Conservation (phyloP, 164 flowering plant genomes). For the Litsea cubeba region DNA sequence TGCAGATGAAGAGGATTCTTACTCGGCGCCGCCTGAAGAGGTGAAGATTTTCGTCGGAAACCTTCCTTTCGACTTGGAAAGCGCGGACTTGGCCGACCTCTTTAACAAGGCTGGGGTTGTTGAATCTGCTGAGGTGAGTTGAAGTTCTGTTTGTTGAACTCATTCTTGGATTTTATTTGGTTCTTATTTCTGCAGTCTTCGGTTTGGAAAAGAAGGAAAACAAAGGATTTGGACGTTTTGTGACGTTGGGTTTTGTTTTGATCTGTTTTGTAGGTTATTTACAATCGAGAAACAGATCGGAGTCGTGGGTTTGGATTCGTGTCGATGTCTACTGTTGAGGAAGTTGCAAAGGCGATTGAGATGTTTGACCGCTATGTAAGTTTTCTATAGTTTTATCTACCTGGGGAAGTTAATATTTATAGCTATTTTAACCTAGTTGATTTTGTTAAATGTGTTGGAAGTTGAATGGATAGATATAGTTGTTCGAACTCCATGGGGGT, state of each 20-base stretch:
- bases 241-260: slow-evolving; percentile 3
- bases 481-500: too few relatives aligned
- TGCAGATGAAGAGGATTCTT: too few relatives aligned
- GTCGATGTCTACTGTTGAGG: slow-evolving; percentile 60
- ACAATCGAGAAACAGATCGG: slow-evolving; percentile 44
- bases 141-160: background rate
- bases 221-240: slow-evolving; percentile 2
- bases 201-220: background rate
- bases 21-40: slow-evolving; percentile 41
- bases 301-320: slow-evolving; percentile 74
- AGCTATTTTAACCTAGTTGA: too few relatives aligned
- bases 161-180: background rate
- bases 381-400: background rate
- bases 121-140: slow-evolving; percentile 47
- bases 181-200: background rate
- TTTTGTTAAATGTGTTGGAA: too few relatives aligned
- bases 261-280: slow-evolving; percentile 34
- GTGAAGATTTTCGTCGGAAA: slow-evolving; percentile 57
- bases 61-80: slow-evolving; percentile 45
- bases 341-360: slow-evolving; percentile 62
- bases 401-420: too few relatives aligned
- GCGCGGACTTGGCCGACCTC: slow-evolving; percentile 41
- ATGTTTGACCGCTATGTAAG: slow-evolving; percentile 52
- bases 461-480: too few relatives aligned
- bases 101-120: slow-evolving; percentile 52